phyloP scores from a whole-genome alignment of 1,284 basidiomycete species.

The Phlebopus sp. region DNA sequence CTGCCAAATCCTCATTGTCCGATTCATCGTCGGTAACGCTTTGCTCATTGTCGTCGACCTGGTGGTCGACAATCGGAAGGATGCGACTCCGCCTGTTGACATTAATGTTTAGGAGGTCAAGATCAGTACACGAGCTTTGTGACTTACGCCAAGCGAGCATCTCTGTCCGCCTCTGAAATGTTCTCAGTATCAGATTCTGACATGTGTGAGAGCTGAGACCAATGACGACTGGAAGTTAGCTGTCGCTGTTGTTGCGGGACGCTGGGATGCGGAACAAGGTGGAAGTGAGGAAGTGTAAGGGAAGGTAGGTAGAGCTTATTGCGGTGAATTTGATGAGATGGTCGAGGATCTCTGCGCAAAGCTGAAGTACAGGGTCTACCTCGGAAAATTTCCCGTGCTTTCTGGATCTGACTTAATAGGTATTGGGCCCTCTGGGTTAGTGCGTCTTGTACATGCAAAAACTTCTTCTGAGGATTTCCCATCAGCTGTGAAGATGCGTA shows the following conservation, averaged over 20 bases:
- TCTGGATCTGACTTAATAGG: slow-evolving; percentile 44
- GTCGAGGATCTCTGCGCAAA: slow-evolving; percentile 5
- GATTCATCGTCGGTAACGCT: slow-evolving; percentile 72
- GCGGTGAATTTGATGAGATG: slow-evolving; percentile 34
- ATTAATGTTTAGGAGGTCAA: slow-evolving; percentile 1
- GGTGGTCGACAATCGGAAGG: slow-evolving; percentile 31
- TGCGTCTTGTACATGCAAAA: slow-evolving; percentile 70
- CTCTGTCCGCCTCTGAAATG: slow-evolving; percentile 60
- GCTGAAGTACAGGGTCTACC: neutral
- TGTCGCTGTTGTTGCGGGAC: slow-evolving; percentile 8
- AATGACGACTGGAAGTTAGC: slow-evolving; percentile 12
- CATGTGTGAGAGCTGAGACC: slow-evolving; percentile 33
- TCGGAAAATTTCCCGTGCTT: slow-evolving; percentile 14
- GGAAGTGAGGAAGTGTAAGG: slow-evolving; percentile 39
- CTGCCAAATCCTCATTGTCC: slow-evolving; percentile 66
- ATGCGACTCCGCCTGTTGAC: slow-evolving; percentile 50
- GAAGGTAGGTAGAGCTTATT: slow-evolving; percentile 59
- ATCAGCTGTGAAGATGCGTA: slow-evolving; percentile 61
- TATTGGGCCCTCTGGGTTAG: slow-evolving; percentile 62
- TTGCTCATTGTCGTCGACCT: slow-evolving; percentile 43
- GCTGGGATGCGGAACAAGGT: slow-evolving; percentile 1
- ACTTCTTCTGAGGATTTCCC: slow-evolving; percentile 60
- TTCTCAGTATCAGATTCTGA: slow-evolving; percentile 68
- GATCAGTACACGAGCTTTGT: neutral
- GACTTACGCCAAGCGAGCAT: slow-evolving; percentile 63